Evolutionary conservation across 495 filamentous ascomycete genomes (phyloP).

Genomic region (Hypoxylon rickii): DNA sequence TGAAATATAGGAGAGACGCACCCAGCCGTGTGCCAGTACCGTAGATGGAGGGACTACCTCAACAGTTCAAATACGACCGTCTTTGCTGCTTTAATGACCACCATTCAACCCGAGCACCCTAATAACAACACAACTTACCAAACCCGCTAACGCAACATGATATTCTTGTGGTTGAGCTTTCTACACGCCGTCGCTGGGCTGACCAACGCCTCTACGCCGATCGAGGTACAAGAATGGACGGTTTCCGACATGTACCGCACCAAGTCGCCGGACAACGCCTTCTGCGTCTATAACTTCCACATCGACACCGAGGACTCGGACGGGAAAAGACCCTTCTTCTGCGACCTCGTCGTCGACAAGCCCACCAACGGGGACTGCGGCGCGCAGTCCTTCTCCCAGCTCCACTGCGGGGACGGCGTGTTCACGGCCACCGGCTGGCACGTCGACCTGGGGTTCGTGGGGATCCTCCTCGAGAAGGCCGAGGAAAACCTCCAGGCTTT

Average conservation of each 20-base stretch:
- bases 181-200: neutral
- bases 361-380: conserved; percentile 13
- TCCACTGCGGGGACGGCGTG: conserved; percentile 10
- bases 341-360: conserved; percentile 16
- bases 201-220: neutral
- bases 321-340: conserved; percentile 7
- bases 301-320: conserved; percentile 3
- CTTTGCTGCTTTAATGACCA: no score
- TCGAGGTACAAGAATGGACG: conserved; percentile 4
- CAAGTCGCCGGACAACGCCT: neutral
- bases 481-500: conserved; percentile 14
- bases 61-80: no score
- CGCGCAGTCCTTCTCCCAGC: conserved; percentile 10
- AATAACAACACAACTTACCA: no score
- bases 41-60: no score
- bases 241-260: conserved; percentile 8
- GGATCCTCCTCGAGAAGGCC: conserved; percentile 30
- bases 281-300: conserved; percentile 4
- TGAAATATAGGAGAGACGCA: neutral
- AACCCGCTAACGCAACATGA: conserved; percentile 17
- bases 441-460: conserved; percentile 25
- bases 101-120: no score
- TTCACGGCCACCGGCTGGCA: conserved; percentile 36
- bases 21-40: conserved; percentile 1
- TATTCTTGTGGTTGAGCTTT: neutral